These are phyloP conservation scores for Fragaria vesca DNA, from an alignment of 306 rosid species.

Conservation along the genomic window DNA sequence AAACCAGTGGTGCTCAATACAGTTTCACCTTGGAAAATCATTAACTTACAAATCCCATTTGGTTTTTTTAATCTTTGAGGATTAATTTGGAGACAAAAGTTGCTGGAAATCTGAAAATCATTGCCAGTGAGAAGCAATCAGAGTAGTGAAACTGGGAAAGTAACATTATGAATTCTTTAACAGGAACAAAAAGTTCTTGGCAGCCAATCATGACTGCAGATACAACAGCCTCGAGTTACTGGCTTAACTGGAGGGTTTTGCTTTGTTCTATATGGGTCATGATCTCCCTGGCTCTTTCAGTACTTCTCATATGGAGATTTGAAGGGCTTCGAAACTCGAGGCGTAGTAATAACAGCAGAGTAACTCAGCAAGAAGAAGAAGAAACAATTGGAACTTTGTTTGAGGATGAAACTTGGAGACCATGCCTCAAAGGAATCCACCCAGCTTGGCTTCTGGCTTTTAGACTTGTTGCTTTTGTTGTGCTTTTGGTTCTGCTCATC, in stretches of 20 bases:
- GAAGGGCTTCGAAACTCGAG: conserved; percentile 42
- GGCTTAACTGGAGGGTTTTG: conserved; percentile 90
- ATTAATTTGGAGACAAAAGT: conserved; percentile 24
- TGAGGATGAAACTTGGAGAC: conserved; percentile 94
- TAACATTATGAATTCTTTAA: conserved; percentile 56
- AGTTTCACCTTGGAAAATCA: neutral
- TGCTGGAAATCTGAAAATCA: conserved; percentile 8
- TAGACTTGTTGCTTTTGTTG: conserved; percentile 70
- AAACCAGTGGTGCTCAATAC: neutral
- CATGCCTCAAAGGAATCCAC: conserved; percentile 82
- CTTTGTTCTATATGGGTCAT: conserved; percentile 62
- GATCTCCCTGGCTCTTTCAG: conserved; percentile 45
- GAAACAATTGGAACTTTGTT: conserved; percentile 50
- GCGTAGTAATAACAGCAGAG: conserved; percentile 25
- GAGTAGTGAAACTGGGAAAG: conserved; percentile 25
- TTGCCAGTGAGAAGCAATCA: conserved; percentile 17
- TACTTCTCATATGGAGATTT: conserved; percentile 48
- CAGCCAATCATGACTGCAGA: conserved; percentile 68
- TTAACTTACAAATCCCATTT: conserved; percentile 3
- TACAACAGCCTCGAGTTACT: conserved; percentile 69
- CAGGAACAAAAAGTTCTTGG: conserved; percentile 70
- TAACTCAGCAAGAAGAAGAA: conserved; percentile 44
- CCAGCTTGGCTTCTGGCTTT: conserved; percentile 88
- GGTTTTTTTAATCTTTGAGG: conserved; percentile 9
- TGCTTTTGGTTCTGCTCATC: conserved; percentile 71